phyloP scores from a whole-genome alignment of 1,139 yeast genomes.

The Zygosaccharomyces sapae region DNA sequence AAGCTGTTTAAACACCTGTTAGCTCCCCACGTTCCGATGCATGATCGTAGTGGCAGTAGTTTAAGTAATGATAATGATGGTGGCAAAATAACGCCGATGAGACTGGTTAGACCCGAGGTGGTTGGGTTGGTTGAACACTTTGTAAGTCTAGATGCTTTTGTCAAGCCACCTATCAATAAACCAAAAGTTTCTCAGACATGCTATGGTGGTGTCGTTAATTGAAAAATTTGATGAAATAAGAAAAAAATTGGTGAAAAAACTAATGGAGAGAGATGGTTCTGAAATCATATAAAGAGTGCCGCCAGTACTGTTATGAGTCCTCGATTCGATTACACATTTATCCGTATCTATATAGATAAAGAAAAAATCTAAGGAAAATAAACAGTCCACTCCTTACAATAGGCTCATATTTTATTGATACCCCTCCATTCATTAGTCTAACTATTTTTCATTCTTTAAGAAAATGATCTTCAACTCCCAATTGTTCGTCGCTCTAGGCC shows the following conservation, averaged over 20 bases:
- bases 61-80: too few relatives aligned
- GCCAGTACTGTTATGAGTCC: too few relatives aligned
- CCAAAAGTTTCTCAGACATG: too few relatives aligned
- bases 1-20: too few relatives aligned
- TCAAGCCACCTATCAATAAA: not conserved
- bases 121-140: not conserved
- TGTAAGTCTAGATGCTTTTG: not conserved
- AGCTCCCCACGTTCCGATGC: too few relatives aligned
- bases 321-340: not conserved
- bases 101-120: too few relatives aligned
- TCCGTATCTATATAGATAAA: too few relatives aligned
- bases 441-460: conserved; percentile 8
- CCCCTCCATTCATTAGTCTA: not conserved
- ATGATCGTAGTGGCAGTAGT: too few relatives aligned
- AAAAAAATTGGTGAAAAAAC: not conserved
- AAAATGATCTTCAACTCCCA: conserved; percentile 10
- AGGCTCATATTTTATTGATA: not conserved
- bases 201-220: too few relatives aligned
- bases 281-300: not conserved
- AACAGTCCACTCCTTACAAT: not conserved
- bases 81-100: too few relatives aligned
- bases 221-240: too few relatives aligned
- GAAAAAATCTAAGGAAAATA: not conserved
- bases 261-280: not conserved
- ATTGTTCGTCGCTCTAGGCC: conserved; percentile 11